These are phyloP conservation scores for Tolypocladium inflatum DNA, from an alignment of 2,329 filamentous ascomycete genomes.

Conservation along the genomic window DNA sequence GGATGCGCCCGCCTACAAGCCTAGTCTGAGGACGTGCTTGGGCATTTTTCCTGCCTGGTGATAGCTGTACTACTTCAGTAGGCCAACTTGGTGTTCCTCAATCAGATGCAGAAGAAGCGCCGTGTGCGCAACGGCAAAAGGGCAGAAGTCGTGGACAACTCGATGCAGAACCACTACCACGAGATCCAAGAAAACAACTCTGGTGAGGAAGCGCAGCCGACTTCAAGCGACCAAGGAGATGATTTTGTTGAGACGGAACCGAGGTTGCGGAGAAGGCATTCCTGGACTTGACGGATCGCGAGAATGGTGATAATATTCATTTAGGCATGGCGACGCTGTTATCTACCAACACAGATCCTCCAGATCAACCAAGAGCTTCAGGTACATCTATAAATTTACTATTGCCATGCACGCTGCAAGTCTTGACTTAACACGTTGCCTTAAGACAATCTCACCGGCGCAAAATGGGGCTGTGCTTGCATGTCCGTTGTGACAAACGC, in stretches of 20 bases:
- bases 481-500: no score
- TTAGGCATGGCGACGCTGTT: conserved; percentile 28
- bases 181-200: no score
- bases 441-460: no score
- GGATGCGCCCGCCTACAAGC: conserved; percentile 49
- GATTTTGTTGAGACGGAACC: conserved; percentile 23
- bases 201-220: no score
- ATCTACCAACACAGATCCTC: no score
- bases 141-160: conserved; percentile 47
- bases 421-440: no score
- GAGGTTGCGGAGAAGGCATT: conserved; percentile 42
- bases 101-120: conserved; percentile 44
- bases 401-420: no score
- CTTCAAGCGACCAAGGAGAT: no score
- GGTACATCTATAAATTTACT: no score
- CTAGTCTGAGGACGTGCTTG: conserved; percentile 45
- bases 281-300: conserved; percentile 51
- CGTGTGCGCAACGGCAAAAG: conserved; percentile 51
- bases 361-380: no score
- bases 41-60: conserved; percentile 43
- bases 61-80: conserved; percentile 44
- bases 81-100: conserved; percentile 43
- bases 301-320: conserved; percentile 64
- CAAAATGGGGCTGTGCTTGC: no score
- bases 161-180: conserved; percentile 51